phyloP scores from a whole-genome alignment of 2,329 filamentous ascomycete genomes.

The Fusarium longipes region DNA sequence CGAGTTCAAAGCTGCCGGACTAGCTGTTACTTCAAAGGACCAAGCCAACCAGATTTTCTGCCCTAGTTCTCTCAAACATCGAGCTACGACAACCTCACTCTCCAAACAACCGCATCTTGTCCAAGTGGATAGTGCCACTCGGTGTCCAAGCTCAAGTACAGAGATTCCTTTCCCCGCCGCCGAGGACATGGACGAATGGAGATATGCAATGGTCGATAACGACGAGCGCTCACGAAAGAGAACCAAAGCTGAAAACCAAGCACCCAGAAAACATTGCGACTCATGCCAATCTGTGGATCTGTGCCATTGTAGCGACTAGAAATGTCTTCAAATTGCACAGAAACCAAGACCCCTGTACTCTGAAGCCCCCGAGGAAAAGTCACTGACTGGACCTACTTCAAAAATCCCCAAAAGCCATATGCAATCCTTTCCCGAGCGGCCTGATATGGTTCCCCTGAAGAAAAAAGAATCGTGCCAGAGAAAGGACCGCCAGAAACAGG shows the following conservation, averaged over 20 bases:
- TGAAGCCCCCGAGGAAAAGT: background rate
- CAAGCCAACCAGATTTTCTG: conserved; percentile 51
- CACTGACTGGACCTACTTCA: conserved; percentile 20
- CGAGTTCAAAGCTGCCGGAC: conserved; percentile 64
- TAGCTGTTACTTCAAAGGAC: conserved; percentile 65
- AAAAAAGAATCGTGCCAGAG: conserved; percentile 6
- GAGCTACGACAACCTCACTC: conserved; percentile 6
- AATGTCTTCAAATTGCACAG: conserved; percentile 36
- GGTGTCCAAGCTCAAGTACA: conserved; percentile 44
- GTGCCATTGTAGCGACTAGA: conserved; percentile 38
- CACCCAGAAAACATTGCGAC: conserved; percentile 36
- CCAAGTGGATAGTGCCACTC: conserved; percentile 49
- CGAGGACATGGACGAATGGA: conserved; percentile 50
- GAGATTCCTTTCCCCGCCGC: conserved; percentile 49
- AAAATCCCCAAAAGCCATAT: conserved; percentile 18
- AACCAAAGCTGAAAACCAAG: conserved; percentile 19
- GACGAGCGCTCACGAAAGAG: conserved; percentile 40
- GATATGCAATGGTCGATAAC: conserved; percentile 50
- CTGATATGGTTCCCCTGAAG: background rate
- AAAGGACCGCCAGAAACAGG: background rate
- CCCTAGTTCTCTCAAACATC: conserved; percentile 17
- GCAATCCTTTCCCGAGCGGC: conserved; percentile 33
- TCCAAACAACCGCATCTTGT: conserved; percentile 20
- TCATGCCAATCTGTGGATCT: conserved; percentile 47
- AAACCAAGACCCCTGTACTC: conserved; percentile 21